A percentile compares a stretch with the other conserved stretches of the same genome.
Conservation (phyloP, 208 protist genomes). For the Kentomonas sorsogonicus region DNA sequence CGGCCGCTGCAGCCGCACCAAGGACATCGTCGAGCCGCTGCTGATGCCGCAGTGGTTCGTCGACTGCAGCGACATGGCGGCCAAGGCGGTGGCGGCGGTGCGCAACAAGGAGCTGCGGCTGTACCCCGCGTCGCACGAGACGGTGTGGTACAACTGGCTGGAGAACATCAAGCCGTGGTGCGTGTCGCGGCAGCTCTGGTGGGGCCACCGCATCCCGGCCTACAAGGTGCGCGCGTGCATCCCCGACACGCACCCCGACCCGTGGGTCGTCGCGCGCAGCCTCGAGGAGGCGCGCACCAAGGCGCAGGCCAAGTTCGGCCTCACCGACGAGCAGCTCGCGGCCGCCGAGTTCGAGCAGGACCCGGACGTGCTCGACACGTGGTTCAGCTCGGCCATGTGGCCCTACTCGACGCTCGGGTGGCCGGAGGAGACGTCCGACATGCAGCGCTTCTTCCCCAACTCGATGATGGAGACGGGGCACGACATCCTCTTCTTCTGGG, state of each 20-base stretch:
- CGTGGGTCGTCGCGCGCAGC: conserved; percentile 93
- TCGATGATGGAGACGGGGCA: conserved; percentile 98
- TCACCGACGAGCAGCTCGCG: conserved; percentile 55
- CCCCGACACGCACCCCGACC: conserved; percentile 32
- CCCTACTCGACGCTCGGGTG: conserved; percentile 98
- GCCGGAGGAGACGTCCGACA: conserved; percentile 91
- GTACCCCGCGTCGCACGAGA: conserved; percentile 88
- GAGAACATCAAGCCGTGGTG: conserved; percentile 97
- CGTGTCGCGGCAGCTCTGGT: conserved; percentile 99
- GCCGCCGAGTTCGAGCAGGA: conserved; percentile 92
- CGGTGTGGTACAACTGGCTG: conserved; percentile 96
- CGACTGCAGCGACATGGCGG: conserved; percentile 89
- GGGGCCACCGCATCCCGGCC: conserved; percentile 99
- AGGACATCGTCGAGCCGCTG: conserved; percentile 99
- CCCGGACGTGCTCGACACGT: conserved; percentile 99
- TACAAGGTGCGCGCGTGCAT: conserved; percentile 85
- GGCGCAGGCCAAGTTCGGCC: conserved; percentile 75
- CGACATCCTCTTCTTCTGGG: conserved; percentile 99
- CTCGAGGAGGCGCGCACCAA: conserved; percentile 93
- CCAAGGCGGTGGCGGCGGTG: conserved; percentile 75
- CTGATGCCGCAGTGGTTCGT: conserved; percentile 99
- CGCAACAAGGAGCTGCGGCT: conserved; percentile 92
- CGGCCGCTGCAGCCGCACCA: conserved; percentile 94
- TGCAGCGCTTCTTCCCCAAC: conserved; percentile 96
- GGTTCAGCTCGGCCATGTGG: conserved; percentile 99